Percentiles rank a stretch among this genome's conserved stretches.
phyloP scores from a whole-genome alignment of 225 moss, liverwort and hornwort genomes.

The Asterella californica region DNA sequence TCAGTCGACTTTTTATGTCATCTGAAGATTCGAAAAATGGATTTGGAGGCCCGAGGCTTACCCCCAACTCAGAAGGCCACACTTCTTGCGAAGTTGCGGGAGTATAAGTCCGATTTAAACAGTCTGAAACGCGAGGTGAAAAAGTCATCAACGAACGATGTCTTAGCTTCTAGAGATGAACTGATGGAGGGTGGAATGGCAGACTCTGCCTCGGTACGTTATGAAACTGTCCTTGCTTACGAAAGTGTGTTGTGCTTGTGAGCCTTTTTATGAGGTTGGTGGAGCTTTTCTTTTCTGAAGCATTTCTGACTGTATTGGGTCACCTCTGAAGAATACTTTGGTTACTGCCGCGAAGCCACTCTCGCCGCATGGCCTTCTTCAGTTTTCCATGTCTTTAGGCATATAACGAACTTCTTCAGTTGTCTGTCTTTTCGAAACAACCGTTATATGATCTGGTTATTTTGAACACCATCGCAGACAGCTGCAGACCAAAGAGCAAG shows the following conservation, averaged over 20 bases:
- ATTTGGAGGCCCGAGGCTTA: constrained; percentile 74
- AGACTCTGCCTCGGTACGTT: constrained; percentile 50
- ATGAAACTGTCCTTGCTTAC: not conserved
- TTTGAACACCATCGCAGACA: constrained; percentile 31
- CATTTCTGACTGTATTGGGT: too few relatives aligned
- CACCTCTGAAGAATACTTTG: too few relatives aligned
- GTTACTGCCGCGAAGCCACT: too few relatives aligned
- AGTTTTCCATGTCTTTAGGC: too few relatives aligned
- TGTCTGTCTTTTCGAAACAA: not conserved
- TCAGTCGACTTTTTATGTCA: not conserved
- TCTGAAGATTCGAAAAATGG: constrained; percentile 79
- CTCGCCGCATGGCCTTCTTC: too few relatives aligned
- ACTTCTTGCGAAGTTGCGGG: constrained; percentile 61
- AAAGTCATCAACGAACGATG: constrained; percentile 49
- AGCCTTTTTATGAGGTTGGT: too few relatives aligned
- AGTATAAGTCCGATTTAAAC: constrained; percentile 69
- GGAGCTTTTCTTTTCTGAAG: too few relatives aligned
- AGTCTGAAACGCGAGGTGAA: constrained; percentile 70
- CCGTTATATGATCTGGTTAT: not conserved
- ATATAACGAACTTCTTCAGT: not conserved
- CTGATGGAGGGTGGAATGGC: constrained; percentile 54
- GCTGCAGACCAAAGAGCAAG: constrained; percentile 60
- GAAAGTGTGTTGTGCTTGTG: too few relatives aligned
- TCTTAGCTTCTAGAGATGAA: constrained; percentile 51
- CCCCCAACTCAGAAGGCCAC: constrained; percentile 56